These are phyloP conservation scores for Oryza punctata DNA, from an alignment of 176 grass and related monocot species.

Conservation along the genomic window DNA sequence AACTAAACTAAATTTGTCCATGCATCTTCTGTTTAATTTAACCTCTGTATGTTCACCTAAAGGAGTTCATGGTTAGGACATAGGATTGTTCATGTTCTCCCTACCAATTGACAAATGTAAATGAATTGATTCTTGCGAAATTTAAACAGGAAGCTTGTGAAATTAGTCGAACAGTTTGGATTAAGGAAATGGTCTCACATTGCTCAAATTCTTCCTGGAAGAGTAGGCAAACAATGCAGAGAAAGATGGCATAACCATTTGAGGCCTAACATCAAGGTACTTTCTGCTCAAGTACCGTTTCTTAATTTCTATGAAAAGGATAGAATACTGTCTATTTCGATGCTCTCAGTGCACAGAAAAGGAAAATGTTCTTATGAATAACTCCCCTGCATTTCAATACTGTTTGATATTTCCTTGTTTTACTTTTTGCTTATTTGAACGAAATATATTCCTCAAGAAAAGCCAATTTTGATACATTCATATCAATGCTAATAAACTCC, in stretches of 20 bases:
- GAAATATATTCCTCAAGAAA: not conserved
- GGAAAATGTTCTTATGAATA: not conserved
- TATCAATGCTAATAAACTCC: not conserved
- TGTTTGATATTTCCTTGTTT: not conserved
- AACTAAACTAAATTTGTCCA: not conserved
- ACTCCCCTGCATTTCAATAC: not conserved
- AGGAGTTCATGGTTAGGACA: not conserved
- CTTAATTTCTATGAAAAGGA: not conserved
- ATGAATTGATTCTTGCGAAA: slow-evolving; percentile 11
- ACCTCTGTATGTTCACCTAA: not conserved
- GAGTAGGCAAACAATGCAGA: slow-evolving; percentile 94
- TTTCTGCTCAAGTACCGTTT: not conserved
- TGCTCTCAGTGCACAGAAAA: not conserved
- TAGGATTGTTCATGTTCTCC: not conserved
- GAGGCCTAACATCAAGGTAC: slow-evolving; percentile 94
- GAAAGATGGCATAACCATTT: slow-evolving; percentile 99
- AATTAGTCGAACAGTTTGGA: slow-evolving; percentile 86
- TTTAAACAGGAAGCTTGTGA: slow-evolving; percentile 64
- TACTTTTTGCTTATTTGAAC: not conserved
- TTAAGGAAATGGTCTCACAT: slow-evolving; percentile 93
- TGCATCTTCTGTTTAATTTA: not conserved
- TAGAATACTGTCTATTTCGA: not conserved
- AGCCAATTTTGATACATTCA: not conserved
- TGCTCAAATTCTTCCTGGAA: slow-evolving; percentile 78
- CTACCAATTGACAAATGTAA: not conserved